Evolutionary conservation across 2,329 filamentous ascomycete species (phyloP), one percentile per base, ranked within the genome.

Genomic region (Scleromitrula shiraiana): DNA sequence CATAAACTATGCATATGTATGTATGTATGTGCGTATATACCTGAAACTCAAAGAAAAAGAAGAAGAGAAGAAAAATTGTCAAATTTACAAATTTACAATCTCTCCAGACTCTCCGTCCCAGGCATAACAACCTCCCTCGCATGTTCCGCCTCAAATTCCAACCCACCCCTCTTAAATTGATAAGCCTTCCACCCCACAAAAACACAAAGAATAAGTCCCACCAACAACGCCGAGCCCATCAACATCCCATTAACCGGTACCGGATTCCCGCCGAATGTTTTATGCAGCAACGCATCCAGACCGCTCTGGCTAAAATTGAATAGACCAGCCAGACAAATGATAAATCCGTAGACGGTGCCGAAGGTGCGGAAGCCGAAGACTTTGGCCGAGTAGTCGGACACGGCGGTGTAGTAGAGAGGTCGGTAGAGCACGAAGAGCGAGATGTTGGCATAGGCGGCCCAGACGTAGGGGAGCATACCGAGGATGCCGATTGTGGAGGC

Each of bases 351-450:
- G n/a, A 96, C 88, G 49, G 87, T 95, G 38, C 89, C 90, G 58
- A 95, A 95, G 0, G 88, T 95, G 52, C 82, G 76, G 68, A 95
- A 95, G 14, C 89, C 89, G 64, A 95, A 95, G 29, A 95, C 88
- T 68, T 95, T 95, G 52, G 88, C 88, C 17, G 80, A 78, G 65
- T 94, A 95, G 68, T 95, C 89, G 50, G 84, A 91, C 50, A 95
- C 86, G 7, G 88, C 81, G 0, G 88, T 94, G 69, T 95, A 95
- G 68, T 95, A 96, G 24, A 95, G 81, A 0, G 90, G 89, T 0
- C 89, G 79, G 61, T 93, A 90, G 19, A 95, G 66, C 9, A 93
- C 86, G 61, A 95, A 95, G 8, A 95, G 75, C 38, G 74, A 69
- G 45, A 95, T 72, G 56, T 90, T 90, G 12, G 74, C 72, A 58